Conservation (phyloP, 2,329 filamentous ascomycete species). For the Capronia americana region DNA sequence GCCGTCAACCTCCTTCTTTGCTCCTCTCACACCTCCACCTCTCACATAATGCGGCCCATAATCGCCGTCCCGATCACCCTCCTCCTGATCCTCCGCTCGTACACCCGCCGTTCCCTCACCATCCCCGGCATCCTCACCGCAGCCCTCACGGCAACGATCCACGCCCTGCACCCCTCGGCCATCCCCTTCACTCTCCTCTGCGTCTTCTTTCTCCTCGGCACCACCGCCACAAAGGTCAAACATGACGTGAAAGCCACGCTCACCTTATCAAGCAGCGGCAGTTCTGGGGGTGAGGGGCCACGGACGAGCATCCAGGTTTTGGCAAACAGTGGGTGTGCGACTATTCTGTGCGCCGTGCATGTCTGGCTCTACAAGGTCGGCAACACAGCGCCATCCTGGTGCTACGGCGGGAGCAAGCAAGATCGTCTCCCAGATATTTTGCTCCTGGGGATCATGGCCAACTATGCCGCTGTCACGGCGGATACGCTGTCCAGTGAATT, state of each 20-base stretch:
- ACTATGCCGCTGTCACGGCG: constrained; percentile 89
- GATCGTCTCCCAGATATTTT: constrained; percentile 56
- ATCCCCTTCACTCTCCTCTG: constrained; percentile 84
- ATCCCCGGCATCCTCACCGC: constrained; percentile 75
- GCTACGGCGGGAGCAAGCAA: constrained; percentile 18
- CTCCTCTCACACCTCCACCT: neutral
- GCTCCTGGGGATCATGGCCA: constrained; percentile 71
- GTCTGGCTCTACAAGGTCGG: constrained; percentile 27
- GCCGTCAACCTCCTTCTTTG: neutral
- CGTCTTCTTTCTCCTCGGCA: constrained; percentile 87
- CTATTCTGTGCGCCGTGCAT: constrained; percentile 60
- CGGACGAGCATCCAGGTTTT: constrained; percentile 88
- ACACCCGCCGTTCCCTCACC: constrained; percentile 78
- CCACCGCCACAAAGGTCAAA: constrained; percentile 85
- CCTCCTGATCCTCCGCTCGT: constrained; percentile 70
- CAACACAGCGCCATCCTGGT: neutral
- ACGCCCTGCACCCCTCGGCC: constrained; percentile 92
- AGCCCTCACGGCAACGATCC: constrained; percentile 73
- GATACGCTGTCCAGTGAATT: constrained; percentile 97
- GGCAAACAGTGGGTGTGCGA: constrained; percentile 83
- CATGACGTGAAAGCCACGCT: constrained; percentile 82
- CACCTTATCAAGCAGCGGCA: constrained; percentile 77
- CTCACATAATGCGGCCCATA: constrained; percentile 49
- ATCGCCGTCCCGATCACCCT: constrained; percentile 57
- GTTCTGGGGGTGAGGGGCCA: constrained; percentile 75